A percentile compares a stretch with the other conserved stretches of the same genome.
Conservation (phyloP, 768 basidiomycete species). For the Mycena belliarum region DNA sequence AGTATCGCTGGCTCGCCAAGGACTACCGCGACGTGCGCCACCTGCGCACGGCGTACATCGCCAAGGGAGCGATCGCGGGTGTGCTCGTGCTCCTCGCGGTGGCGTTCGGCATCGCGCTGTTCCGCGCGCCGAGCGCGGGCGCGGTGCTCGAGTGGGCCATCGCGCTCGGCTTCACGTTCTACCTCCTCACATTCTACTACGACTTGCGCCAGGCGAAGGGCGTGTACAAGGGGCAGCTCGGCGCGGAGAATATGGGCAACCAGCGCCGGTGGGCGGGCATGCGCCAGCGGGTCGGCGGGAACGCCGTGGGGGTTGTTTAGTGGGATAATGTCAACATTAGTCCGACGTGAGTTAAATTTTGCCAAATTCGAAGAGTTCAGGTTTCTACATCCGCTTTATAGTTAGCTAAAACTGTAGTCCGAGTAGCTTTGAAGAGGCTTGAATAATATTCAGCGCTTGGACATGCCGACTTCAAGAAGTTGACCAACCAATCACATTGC, state of each 20-base stretch:
- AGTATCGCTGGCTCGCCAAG: conserved; percentile 70
- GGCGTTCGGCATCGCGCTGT: conserved; percentile 60
- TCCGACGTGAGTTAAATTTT: too few species aligned
- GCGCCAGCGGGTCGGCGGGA: conserved; percentile 3
- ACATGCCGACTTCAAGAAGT: too few species aligned
- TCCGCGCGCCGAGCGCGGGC: conserved; percentile 45
- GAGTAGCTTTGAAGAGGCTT: too few species aligned
- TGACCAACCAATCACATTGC: too few species aligned
- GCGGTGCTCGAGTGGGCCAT: conserved; percentile 79
- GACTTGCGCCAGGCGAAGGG: conserved; percentile 68
- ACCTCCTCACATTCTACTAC: conserved; percentile 70
- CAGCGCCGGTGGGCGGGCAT: conserved; percentile 6
- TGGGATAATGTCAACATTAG: too few species aligned
- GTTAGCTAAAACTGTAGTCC: too few species aligned
- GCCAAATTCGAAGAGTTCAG: too few species aligned
- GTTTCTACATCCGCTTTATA: too few species aligned
- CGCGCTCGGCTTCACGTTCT: conserved; percentile 71
- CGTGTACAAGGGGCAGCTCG: conserved; percentile 48
- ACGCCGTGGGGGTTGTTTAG: too few species aligned
- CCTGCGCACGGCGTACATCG: conserved; percentile 55
- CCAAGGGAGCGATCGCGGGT: conserved; percentile 61
- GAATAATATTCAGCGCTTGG: too few species aligned
- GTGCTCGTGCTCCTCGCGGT: conserved; percentile 62
- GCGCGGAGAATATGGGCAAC: conserved; percentile 28
- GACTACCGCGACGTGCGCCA: conserved; percentile 47